Percentiles rank a stretch among this genome's conserved stretches.
Conservation (phyloP, 495 filamentous ascomycete genomes). For the Acidiella bohemica region DNA sequence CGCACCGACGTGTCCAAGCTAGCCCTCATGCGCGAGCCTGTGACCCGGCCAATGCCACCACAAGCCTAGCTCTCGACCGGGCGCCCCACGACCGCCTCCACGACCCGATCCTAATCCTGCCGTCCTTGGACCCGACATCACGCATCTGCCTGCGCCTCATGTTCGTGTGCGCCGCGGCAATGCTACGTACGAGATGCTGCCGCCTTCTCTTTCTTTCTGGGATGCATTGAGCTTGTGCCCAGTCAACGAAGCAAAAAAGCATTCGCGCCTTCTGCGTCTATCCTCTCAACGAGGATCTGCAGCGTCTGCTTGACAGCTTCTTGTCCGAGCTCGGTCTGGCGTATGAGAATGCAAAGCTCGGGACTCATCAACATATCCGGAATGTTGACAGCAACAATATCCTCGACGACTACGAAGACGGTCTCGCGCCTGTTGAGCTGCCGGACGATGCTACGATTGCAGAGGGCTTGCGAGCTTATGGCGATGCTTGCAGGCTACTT, state of each 20-base stretch:
- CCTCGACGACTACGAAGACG: slow-evolving; percentile 28
- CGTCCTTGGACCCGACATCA: slow-evolving; percentile 20
- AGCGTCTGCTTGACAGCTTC: slow-evolving; percentile 51
- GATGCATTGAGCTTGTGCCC: slow-evolving; percentile 77
- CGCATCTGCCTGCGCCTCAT: slow-evolving; percentile 45
- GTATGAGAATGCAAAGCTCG: slow-evolving; percentile 72
- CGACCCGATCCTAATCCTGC: slow-evolving; percentile 3
- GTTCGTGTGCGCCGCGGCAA: slow-evolving; percentile 66
- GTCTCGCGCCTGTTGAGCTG: slow-evolving; percentile 4
- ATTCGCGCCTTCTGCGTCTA: slow-evolving; percentile 69
- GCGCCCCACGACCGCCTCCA: slow-evolving; percentile 11
- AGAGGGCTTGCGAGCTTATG: slow-evolving; percentile 16
- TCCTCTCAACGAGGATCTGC: slow-evolving; percentile 45
- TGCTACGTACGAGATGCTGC: slow-evolving; percentile 59
- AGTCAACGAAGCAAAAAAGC: slow-evolving; percentile 62
- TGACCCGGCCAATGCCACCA: not conserved
- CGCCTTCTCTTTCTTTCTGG: slow-evolving; percentile 76
- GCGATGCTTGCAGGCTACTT: slow-evolving; percentile 20
- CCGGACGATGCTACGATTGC: slow-evolving; percentile 3
- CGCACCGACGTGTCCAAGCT: slow-evolving; percentile 12
- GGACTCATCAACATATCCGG: slow-evolving; percentile 42
- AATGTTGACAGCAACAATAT: slow-evolving; percentile 20
- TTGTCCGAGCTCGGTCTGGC: slow-evolving; percentile 54
- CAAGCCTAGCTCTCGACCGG: not conserved
- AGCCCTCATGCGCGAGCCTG: slow-evolving; percentile 9